Evolutionary conservation across 2,329 filamentous ascomycete genomes (phyloP).

Genomic region (Pestalotiopsis sp.): DNA sequence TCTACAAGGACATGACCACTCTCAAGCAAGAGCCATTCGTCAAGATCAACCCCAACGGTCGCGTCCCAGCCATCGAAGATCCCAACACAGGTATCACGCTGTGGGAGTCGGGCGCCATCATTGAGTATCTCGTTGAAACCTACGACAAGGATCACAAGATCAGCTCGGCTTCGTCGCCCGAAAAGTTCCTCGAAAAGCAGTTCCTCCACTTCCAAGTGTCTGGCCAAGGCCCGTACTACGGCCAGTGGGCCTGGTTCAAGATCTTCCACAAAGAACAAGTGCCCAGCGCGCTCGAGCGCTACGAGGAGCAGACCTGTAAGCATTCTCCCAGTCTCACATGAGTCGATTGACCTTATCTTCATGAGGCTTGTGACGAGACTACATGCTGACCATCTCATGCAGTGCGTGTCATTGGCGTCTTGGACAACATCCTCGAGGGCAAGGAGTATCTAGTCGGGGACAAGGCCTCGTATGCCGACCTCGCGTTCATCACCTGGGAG

Average conservation of each 20-base stretch:
- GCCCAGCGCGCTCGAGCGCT: conserved; percentile 24
- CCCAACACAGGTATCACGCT: conserved; percentile 46
- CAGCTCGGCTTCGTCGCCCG: conserved; percentile 35
- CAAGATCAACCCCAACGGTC: conserved; percentile 36
- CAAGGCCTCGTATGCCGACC: conserved; percentile 36
- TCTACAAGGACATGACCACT: conserved; percentile 14
- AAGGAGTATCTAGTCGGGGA: conserved; percentile 38
- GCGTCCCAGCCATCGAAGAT: conserved; percentile 35
- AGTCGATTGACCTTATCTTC: not conserved
- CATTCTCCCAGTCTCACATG: not conserved
- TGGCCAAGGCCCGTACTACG: conserved; percentile 46
- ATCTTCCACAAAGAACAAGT: conserved; percentile 33
- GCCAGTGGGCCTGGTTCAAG: conserved; percentile 36
- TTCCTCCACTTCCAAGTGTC: conserved; percentile 47
- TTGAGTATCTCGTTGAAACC: conserved; percentile 46
- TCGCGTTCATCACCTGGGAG: conserved; percentile 35
- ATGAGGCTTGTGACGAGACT: not conserved
- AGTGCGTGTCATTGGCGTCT: conserved; percentile 25
- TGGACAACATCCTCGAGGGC: conserved; percentile 34
- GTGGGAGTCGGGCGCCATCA: conserved; percentile 52
- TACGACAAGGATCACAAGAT: conserved; percentile 45
- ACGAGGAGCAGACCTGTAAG: conserved; percentile 24
- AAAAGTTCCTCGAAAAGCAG: conserved; percentile 38
- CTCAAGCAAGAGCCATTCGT: conserved; percentile 29
- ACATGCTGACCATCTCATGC: not conserved